Base-by-base conservation (phyloP, 495 filamentous ascomycete species). In the Penicillium pancosmium region DNA sequence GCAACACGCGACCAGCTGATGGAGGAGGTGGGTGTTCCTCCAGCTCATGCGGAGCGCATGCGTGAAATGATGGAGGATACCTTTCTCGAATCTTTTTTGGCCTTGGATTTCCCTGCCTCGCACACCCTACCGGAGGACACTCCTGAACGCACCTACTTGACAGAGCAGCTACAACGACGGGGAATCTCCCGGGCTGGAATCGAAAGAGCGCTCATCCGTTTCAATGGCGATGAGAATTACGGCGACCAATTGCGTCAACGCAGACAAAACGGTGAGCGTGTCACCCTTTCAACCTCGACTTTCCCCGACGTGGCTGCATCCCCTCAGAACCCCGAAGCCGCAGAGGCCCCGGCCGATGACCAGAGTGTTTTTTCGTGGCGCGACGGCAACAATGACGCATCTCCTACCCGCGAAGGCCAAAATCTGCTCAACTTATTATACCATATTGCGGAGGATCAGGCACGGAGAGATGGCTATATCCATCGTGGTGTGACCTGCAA, bases 401-500 rank as follows among this genome's bases (percentile, higher is more conserved):
- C 79, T 8, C 81, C 84, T 43, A 81, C 80, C 38, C 79, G 86
- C n/a, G 85, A 86, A 56, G 87, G 88, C 43, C 87, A 90, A 64
- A 91, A 89, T 54, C 78, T 91, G 55, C 84, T 91, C 27, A 87
- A 82, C 51, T 69, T 92, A 2, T 79, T 91, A 4, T 92, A 90
- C 67, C 82, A 88, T 38, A 90, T 92, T n/a, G 90, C 89, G 0
- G 89, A 91, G 66, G 89, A 96, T 59, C 89, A 92, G 56, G 87
- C 91, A 4, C 81, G 84, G 49, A 81, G 88, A 50, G 92, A 95
- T 68, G 91, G 91, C 15, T 96, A 93, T 68, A 89, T 96, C 27
- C 94, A 99, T 68, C 88, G 94, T 3, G 92, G 95, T n/a, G 91
- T 95, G 52, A 87, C 84, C 34, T 99, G 94, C 73, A 95, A 97